Base-by-base conservation (phyloP, 2,329 filamentous ascomycete species). In the Trematosphaeria pertusa region DNA sequence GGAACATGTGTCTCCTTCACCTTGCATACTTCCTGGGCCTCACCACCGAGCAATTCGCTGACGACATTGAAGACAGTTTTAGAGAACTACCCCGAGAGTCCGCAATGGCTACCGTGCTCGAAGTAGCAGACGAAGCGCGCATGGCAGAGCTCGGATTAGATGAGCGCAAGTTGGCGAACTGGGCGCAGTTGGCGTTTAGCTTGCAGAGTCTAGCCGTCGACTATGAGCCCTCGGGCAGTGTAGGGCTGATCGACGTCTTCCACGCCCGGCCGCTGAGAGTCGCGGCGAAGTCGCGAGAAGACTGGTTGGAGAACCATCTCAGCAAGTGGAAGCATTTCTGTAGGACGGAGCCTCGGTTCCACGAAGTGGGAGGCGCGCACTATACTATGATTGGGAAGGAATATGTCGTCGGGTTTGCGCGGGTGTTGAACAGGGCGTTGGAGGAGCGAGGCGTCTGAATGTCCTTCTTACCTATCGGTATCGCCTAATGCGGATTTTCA, bases 241-340 rank as follows among this genome's bases (percentile, higher is more conserved):
- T 78, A 0, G 43, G 46, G 0, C 11, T 24, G 2, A 70, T 79
- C 36, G 76, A 80, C 55, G 63, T 78, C 1, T 78, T 80, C 47
- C 67, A 71, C 24, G 71, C 69, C 1, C 52, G 58, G 4, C 75
- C 75, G 10, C 53, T 72, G 2, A 62, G 52, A 22, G 52, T 49
- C 1, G 65, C 61, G 3, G 65, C 67, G 3, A 54, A 48, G 14
- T 57, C 56, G 18, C 52, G 55, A n/a, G 49, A 68, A 21, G 64
- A 71, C 24, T 74, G 67, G 68, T 24, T 69, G 12, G 37, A 50
- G 5, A 54, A 49, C 1, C 54, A 58, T 35, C 32, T 64, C 42
- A 45, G 38, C 12, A 37, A 46, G 9, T 64, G 61, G 61, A 36
- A 22, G 12, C 48, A 61, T n/a, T 62, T 61, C 32, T 24, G 30